Conservation (phyloP, 169 alveolate species). For the Plasmodium vinckei region DNA sequence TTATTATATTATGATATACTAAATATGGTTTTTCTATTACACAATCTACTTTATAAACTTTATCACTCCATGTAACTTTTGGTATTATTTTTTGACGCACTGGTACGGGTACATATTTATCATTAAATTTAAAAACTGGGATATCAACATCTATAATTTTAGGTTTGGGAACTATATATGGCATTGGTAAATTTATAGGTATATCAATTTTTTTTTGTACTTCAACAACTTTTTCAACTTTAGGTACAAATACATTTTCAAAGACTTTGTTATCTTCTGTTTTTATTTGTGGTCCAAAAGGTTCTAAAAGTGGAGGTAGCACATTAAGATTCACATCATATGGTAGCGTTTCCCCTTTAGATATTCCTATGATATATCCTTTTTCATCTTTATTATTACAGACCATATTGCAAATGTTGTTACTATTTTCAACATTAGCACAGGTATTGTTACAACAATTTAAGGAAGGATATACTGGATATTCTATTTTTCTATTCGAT, state of each 20-base stretch:
- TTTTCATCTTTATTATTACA: not conserved
- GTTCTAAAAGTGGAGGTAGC: conserved; percentile 2
- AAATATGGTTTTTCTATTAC: conserved; percentile 81
- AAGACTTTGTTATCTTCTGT: conserved; percentile 28
- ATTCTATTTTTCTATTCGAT: not conserved
- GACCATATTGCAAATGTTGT: not conserved
- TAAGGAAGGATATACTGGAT: not conserved
- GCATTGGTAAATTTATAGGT: conserved; percentile 78
- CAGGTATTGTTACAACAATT: not conserved
- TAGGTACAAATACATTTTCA: conserved; percentile 58
- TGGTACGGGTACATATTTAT: conserved; percentile 82
- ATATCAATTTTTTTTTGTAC: conserved; percentile 60
- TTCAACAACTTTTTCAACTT: conserved; percentile 73
- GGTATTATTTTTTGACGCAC: conserved; percentile 81
- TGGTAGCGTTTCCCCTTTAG: not conserved
- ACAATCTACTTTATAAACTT: conserved; percentile 79
- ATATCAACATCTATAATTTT: conserved; percentile 80
- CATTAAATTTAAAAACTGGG: conserved; percentile 82
- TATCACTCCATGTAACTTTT: conserved; percentile 80
- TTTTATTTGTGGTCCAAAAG: conserved; percentile 71
- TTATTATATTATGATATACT: conserved; percentile 80
- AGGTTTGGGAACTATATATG: conserved; percentile 84
- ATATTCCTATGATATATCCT: not conserved
- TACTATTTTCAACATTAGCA: conserved; percentile 5
- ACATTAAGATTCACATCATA: not conserved